Evolutionary conservation across 805 yeast species (phyloP), one percentile per base, ranked within the genome.

Genomic region (Saccharomycopsis fermentans): DNA sequence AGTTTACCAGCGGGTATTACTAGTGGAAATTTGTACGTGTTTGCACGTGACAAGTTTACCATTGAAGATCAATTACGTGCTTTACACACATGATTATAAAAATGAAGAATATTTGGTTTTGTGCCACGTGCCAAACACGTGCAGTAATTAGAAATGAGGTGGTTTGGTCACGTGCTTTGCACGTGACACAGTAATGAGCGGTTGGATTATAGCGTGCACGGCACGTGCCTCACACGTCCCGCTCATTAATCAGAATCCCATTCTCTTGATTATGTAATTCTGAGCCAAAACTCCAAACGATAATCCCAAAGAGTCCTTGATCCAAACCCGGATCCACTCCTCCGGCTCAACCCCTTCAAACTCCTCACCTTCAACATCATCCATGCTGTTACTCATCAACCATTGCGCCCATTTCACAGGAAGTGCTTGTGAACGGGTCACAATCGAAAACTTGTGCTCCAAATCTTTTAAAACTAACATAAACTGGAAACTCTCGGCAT

Each of bases 341-440:
- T 85, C 75, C n/a, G 92, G 91, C 65, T 86, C 90, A 14, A 84
- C 77, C 9, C 76, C 83, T 59, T 81, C 82, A 8, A 66, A 66
- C 6, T 66, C 66, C 26, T 52, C 35, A 5, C 61, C 63, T 9
- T 56, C 58, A 1, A 35, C 59, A 34, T 64, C 63, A 48, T 62
- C 60, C 58, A 62, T 29, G 3, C 65, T 63, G 36, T 69, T 69
- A 14, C 83, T 80, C 61, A 81, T 84, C n/a, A 92, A 77, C 99
- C 99, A 94, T n/a, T 81, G 74, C 9, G 90, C 85, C 99, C 99
- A 94, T 68, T 81, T 84, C 52, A 81, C 69, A 11, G 99, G 98
- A 75, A 90, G 86, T 6, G 96, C 83, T 71, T 94, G 99, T 0
- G 98, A 87, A 64, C 85, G 83, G 55, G 89, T 84, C 32, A 82